phyloP scores from a whole-genome alignment of 768 basidiomycete species.

The Lentinus brumalis region DNA sequence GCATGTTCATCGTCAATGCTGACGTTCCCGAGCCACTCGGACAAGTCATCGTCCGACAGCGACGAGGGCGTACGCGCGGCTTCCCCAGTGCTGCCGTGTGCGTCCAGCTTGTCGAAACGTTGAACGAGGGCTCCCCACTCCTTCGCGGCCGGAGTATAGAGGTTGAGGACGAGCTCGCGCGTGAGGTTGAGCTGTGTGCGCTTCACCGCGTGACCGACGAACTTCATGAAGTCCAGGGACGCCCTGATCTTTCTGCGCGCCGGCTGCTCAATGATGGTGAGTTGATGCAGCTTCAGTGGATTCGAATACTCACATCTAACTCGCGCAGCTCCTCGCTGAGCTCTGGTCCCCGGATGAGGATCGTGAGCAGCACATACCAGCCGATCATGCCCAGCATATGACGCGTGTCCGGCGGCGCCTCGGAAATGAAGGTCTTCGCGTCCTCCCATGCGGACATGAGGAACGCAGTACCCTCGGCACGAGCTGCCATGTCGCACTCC shows the following conservation, averaged over 20 bases:
- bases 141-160: constrained; percentile 44
- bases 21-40: constrained; percentile 56
- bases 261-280: constrained; percentile 18
- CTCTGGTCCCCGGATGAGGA: constrained; percentile 53
- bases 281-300: constrained; percentile 4
- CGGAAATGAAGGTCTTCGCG: constrained; percentile 51
- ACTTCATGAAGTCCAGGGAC: constrained; percentile 52
- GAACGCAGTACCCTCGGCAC: constrained; percentile 62
- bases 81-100: constrained; percentile 28
- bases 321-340: constrained; percentile 51
- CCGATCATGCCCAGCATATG: constrained; percentile 60
- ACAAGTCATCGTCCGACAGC: constrained; percentile 57
- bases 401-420: constrained; percentile 63
- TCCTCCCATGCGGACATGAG: constrained; percentile 63
- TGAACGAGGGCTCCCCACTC: constrained; percentile 50
- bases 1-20: constrained; percentile 34
- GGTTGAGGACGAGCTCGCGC: constrained; percentile 50
- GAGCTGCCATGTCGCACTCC: constrained; percentile 34
- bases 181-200: constrained; percentile 55
- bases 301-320: constrained; percentile 44
- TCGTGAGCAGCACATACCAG: constrained; percentile 57
- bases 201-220: constrained; percentile 48
- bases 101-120: constrained; percentile 34
- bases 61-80: constrained; percentile 31
- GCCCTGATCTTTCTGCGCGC: constrained; percentile 46